A percentile compares a stretch with the other conserved stretches of the same genome.
These are phyloP conservation scores for Phalaenopsis hybrid DNA, from an alignment of 116 monocot genomes.

Conservation along the genomic window DNA sequence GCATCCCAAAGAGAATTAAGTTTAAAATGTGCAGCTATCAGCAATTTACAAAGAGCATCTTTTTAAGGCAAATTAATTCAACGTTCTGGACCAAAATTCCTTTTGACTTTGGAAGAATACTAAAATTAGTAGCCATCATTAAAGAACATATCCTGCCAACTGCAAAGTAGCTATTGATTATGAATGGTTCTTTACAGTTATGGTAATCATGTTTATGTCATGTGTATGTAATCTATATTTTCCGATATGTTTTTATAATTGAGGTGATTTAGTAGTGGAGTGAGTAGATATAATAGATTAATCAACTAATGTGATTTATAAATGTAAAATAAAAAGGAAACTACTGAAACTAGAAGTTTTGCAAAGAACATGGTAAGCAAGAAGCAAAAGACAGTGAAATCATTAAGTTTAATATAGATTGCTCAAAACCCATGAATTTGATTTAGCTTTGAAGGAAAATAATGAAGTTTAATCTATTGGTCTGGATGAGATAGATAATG, in stretches of 20 bases:
- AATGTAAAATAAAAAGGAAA: not conserved
- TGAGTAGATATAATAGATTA: not conserved
- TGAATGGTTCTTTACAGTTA: not conserved
- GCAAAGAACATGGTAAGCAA: not conserved
- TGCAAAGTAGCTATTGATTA: not conserved
- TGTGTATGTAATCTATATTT: not conserved
- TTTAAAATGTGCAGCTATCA: not conserved
- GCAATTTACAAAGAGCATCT: not conserved
- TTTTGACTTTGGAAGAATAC: not conserved
- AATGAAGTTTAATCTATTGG: not conserved
- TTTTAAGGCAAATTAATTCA: not conserved
- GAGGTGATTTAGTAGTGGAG: not conserved
- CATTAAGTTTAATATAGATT: not conserved
- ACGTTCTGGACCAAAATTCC: not conserved
- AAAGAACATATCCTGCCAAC: not conserved
- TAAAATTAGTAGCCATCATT: not conserved
- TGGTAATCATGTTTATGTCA: no score
- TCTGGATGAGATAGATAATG: not conserved
- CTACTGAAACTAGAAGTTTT: not conserved
- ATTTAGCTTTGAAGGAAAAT: not conserved
- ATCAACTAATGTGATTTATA: not conserved
- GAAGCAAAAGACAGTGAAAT: not conserved
- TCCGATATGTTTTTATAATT: not conserved
- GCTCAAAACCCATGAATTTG: not conserved
- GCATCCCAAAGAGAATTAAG: not conserved